Evolutionary conservation across 805 yeast species (phyloP), one percentile per base, ranked within the genome.

Genomic region (Candida pseudofarinosa): DNA sequence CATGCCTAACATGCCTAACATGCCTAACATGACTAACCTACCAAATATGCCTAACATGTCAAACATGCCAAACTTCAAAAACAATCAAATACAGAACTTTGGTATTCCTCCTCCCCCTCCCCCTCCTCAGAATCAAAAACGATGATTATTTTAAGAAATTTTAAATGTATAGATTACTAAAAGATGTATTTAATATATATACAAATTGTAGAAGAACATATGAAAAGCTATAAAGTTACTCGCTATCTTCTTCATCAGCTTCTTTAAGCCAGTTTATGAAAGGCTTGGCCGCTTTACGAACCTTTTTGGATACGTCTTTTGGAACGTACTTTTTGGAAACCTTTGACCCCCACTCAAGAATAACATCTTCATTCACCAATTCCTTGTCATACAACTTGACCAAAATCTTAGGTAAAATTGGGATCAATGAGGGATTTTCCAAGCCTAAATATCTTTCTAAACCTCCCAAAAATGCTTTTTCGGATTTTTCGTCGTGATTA

Each of bases 271-370:
- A 93, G 52, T 85, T 81, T 50, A 93, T 72, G 70, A 93, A 93
- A 23, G 98, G 96, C 69, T 89, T 90, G 47, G 97, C 97, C 37
- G 97, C 93, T 69, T 83, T 87, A 68, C 97, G 86, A 40, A 90
- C 96, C 77, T 87, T 91, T 73, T 91, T 91, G 41, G 95, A 84
- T 28, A 81, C 76, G 37, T 88, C 95, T 72, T 91, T 93, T 48
- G 95, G 86, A 47, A 93, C 97, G 58, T 83, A 93, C 67, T 89
- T 90, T 74, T 89, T 89, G 41, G 96, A 85, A 38, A 87, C 90
- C 67, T 81, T 89, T 40, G 91, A 78, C 58, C 97, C 97, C 88
- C 96, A 93, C 38, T 78, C 77, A 54, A 76, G 63, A 39, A 88
- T 77, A 35, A 79, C 85, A 44, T 86, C 96, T 69, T 93, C 99